Evolutionary conservation across 805 yeast species (phyloP), one percentile per base, ranked within the genome.

Genomic region (Metschnikowia continentalis): DNA sequence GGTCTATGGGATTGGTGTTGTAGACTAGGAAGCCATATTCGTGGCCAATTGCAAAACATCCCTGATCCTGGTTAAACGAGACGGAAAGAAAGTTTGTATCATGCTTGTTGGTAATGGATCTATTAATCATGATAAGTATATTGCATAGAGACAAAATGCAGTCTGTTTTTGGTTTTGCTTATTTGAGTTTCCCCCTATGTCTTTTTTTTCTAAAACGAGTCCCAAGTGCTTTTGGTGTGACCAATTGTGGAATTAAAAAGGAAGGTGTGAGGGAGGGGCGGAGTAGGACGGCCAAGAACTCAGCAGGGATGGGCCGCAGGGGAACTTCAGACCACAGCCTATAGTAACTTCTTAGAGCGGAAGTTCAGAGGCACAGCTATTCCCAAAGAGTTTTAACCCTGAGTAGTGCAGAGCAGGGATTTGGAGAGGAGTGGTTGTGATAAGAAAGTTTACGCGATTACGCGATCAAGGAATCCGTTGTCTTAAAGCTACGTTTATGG

Each of bases 1-100:
- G 68, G 53, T 86, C 94, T 72, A 91, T 76, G 3, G 99, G 98
- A 63, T 89, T 91, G 3, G 96, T 79, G 62, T 86, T 88, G 74
- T 82, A 92, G 11, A 92, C 96, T 48, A 83, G 71, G 65, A 92
- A 90, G 15, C 98, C 97, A 42, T 74, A 68, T 53, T 88, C 90
- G 54, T 82, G 85, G 47, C 94, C 88, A 23, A 88, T 75, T 17
- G 96, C 88, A 70, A 92, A 90, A 66, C 97, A 92, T 35, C 90
- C 85, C 61, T 83, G 87, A 69, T 91, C 96, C 68, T 90, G 96
- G 68, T 92, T 92, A 75, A 90, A 91, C 23, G 82, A 71, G 8
- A 86, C 82, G 54, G 81, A 77, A 19, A 84, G 71, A 36, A 84
- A 72, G 47, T 64, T 76, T 11, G 47, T 44, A 14, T 44, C 41